These are phyloP conservation scores for Alternaria triticimaculans DNA, from an alignment of 2,329 filamentous ascomycete species.

Conservation along the genomic window DNA sequence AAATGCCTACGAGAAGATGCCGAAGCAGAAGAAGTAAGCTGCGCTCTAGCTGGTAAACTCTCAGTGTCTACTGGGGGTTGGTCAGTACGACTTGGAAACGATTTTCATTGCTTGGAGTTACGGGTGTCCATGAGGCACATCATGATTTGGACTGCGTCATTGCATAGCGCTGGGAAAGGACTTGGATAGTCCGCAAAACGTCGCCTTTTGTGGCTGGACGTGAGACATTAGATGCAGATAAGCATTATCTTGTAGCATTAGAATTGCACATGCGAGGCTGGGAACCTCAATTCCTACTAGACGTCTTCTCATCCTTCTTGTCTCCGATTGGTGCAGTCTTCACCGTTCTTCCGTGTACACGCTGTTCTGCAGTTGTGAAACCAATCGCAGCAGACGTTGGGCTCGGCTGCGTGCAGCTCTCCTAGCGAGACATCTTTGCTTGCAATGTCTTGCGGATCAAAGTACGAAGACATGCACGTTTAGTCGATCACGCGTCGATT, in stretches of 20 bases:
- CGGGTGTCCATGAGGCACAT: conserved; percentile 3
- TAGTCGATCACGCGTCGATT: conserved; percentile 1
- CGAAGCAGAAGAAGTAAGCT: conserved; percentile 54
- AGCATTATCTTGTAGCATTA: background rate
- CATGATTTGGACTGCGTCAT: conserved; percentile 9
- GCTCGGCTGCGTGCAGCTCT: conserved; percentile 15
- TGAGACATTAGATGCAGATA: conserved; percentile 14
- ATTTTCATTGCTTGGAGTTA: conserved; percentile 21
- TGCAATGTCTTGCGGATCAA: conserved; percentile 16
- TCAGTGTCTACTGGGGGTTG: background rate
- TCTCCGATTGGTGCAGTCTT: background rate
- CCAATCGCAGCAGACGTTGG: conserved; percentile 13
- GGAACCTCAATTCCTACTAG: background rate
- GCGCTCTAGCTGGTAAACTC: conserved; percentile 2
- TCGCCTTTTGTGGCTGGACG: conserved; percentile 23
- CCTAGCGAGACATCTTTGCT: background rate
- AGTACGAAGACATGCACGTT: conserved; percentile 1
- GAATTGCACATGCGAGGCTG: background rate
- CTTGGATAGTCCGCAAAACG: conserved; percentile 6
- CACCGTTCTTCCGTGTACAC: conserved; percentile 1
- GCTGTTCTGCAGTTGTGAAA: conserved; percentile 3
- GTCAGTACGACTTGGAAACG: conserved; percentile 15
- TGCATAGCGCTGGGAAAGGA: conserved; percentile 21
- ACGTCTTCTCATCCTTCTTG: background rate
- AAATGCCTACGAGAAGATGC: conserved; percentile 83